These are phyloP conservation scores for Globisporangium nodosum DNA, from an alignment of 352 stramenopile species.

Conservation along the genomic window DNA sequence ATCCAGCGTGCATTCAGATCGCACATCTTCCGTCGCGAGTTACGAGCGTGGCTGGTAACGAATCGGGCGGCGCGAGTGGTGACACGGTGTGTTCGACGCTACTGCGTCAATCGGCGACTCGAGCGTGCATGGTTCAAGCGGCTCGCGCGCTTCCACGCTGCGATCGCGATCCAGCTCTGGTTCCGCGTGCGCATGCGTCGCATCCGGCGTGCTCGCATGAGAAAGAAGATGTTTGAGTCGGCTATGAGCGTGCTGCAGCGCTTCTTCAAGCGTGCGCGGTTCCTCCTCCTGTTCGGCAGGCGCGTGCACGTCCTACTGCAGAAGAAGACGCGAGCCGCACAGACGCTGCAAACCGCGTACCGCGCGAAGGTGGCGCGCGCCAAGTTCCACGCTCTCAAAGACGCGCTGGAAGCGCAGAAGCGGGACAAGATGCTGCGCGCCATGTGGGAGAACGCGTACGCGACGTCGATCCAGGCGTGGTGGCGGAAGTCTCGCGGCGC, in stretches of 20 bases:
- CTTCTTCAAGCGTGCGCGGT: slow-evolving; percentile 41
- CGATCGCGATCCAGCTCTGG: slow-evolving; percentile 53
- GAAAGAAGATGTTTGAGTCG: slow-evolving; percentile 8
- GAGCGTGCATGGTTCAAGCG: slow-evolving; percentile 33
- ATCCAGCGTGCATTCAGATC: slow-evolving; percentile 39
- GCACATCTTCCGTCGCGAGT: slow-evolving; percentile 29
- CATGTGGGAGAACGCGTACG: slow-evolving; percentile 78
- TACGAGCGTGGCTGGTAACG: slow-evolving; percentile 16
- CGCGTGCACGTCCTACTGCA: slow-evolving; percentile 27
- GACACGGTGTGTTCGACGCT: slow-evolving; percentile 26
- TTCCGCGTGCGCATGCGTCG: slow-evolving; percentile 20
- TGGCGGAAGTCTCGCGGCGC: slow-evolving; percentile 25
- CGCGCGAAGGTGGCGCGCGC: slow-evolving; percentile 47
- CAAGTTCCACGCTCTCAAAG: slow-evolving; percentile 57
- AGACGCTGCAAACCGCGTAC: slow-evolving; percentile 54
- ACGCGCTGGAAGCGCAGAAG: slow-evolving; percentile 49
- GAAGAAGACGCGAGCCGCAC: slow-evolving; percentile 23
- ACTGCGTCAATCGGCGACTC: slow-evolving; percentile 29
- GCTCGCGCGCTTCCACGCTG: slow-evolving; percentile 48
- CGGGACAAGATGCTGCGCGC: slow-evolving; percentile 34
- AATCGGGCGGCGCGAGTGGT: slow-evolving; percentile 37
- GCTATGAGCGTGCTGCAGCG: slow-evolving; percentile 29
- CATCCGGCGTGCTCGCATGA: slow-evolving; percentile 17
- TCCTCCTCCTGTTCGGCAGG: slow-evolving; percentile 28
- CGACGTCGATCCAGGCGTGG: slow-evolving; percentile 55